Evolutionary conservation across 202 grass and related monocot genomes (phyloP).

Genomic region (Digitaria exilis): DNA sequence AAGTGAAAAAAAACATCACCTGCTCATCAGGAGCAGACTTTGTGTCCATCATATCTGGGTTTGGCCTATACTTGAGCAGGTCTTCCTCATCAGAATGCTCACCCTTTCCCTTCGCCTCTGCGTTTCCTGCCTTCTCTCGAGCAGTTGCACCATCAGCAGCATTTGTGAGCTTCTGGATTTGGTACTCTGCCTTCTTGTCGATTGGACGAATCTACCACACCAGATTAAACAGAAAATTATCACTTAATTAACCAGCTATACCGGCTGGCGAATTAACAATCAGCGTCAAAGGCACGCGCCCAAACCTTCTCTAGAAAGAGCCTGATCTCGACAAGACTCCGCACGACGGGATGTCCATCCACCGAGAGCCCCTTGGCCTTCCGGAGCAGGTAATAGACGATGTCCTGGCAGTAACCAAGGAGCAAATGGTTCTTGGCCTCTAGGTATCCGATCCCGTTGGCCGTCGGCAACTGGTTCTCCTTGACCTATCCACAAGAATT

Average conservation of each 20-base stretch:
- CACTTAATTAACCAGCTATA: background rate
- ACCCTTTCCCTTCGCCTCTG: constrained; percentile 43
- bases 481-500: constrained; percentile 45
- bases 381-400: constrained; percentile 62
- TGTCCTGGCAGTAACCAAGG: constrained; percentile 71
- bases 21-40: constrained; percentile 33
- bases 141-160: constrained; percentile 48
- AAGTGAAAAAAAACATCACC: constrained; percentile 32
- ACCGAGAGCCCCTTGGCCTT: constrained; percentile 92
- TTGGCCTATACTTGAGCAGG: constrained; percentile 58
- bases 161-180: constrained; percentile 83
- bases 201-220: constrained; percentile 60
- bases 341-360: constrained; percentile 59
- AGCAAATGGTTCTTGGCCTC: constrained; percentile 85
- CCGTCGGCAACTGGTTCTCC: constrained; percentile 65
- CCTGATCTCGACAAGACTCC: constrained; percentile 73
- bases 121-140: constrained; percentile 39
- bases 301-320: constrained; percentile 88
- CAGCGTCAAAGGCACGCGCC: background rate
- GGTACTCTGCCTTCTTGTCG: constrained; percentile 92
- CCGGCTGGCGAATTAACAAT: background rate
- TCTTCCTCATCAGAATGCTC: constrained; percentile 57
- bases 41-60: constrained; percentile 67
- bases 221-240: constrained; percentile 5
- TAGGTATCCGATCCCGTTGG: constrained; percentile 78